Evolutionary conservation across 768 basidiomycete genomes (phyloP), one percentile per base, ranked within the genome.

Genomic region (Rubroboletus satanas): DNA sequence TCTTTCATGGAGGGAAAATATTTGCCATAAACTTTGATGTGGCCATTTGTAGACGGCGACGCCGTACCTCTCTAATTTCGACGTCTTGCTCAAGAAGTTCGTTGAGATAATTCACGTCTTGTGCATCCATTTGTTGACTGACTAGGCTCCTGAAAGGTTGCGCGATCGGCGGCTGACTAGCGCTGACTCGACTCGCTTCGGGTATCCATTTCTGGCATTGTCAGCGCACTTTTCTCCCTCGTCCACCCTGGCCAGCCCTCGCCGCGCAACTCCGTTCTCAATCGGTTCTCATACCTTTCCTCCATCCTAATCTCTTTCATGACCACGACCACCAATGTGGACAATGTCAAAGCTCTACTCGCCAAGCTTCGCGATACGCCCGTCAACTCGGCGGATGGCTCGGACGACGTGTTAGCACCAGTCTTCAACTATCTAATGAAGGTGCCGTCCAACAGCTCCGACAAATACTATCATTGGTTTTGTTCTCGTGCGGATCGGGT

Each of bases 381-480:
- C 6, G 77, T 79, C 45, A 78, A 79, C 54, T 81, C 79, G 21
- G 68, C 68, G 38, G 74, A 74, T 17, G 75, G 76, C 45, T 71
- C 79, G 35, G 80, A 83, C 59, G 70, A 68, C 33, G 70, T 81
- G 18, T 74, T 90, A 10, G 73, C 66, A 1, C 72, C 67, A 3
- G 67, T 88, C 39, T 86, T 78, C 64, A 69, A 67, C 12, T 80
- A 83, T 65, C 72, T 90, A 10, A 79, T 87, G 71, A 71, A 67
- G 18, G 71, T 77, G 0, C 71, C 75, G 4, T 69, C 73, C 46
- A 66, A 69, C 44, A 59, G 71, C 32, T 65, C 67, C 42, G 76
- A 77, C 46, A 69, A 73, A 32, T 57, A 56, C 31, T 55, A 79
- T 50, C 93, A 97, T 63, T 95, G 92, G 91, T 95, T 88, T 67